A percentile compares a stretch with the other conserved stretches of the same genome.
Conservation (phyloP, 179 eudicot species). For the Silene vulgaris region DNA sequence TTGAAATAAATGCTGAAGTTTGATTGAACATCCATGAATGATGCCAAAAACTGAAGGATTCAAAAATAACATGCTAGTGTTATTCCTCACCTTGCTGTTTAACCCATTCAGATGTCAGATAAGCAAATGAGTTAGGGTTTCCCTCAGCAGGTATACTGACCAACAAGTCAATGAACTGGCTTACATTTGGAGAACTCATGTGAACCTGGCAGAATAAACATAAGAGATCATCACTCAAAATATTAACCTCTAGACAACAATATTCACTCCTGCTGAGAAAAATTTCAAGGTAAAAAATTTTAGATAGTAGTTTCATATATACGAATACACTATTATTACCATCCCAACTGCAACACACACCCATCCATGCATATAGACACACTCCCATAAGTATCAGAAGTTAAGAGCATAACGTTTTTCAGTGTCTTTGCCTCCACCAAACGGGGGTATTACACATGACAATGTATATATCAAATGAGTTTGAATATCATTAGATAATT, state of each 20-base stretch:
- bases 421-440: not conserved
- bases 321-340: not conserved
- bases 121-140: constrained; percentile 58
- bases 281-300: not conserved
- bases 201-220: constrained; percentile 52
- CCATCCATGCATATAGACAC: not conserved
- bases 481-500: not conserved
- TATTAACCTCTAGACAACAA: not conserved
- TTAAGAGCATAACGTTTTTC: no score
- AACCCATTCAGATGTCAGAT: constrained; percentile 89
- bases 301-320: not conserved
- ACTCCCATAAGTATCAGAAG: not conserved
- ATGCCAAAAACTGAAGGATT: not conserved
- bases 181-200: constrained; percentile 73
- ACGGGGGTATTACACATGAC: not conserved
- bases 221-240: not conserved
- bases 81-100: constrained; percentile 67
- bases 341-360: not conserved
- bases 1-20: not conserved
- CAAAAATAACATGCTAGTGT: not conserved
- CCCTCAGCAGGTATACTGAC: constrained; percentile 65
- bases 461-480: not conserved
- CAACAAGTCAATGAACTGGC: constrained; percentile 78
- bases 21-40: not conserved
- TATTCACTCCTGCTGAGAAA: not conserved